phyloP scores from a whole-genome alignment of 768 basidiomycete species.

The Cystobasidium onofrii region DNA sequence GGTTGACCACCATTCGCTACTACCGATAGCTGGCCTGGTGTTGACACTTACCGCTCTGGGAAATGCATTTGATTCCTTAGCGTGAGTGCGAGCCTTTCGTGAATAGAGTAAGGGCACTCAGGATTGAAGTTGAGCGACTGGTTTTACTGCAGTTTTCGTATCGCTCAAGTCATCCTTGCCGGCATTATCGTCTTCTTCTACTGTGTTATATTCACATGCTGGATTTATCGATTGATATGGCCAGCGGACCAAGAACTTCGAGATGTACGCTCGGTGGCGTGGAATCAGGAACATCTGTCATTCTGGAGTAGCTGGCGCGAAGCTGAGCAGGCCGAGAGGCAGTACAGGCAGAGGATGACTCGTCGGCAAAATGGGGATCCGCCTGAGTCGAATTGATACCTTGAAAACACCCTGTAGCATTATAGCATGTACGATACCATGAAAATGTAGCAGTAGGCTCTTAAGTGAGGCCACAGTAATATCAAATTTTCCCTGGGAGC shows the following conservation, averaged over 20 bases:
- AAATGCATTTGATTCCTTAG: neutral
- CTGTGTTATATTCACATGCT: neutral
- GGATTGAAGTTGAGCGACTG: no score
- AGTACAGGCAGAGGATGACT: neutral
- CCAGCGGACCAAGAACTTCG: neutral
- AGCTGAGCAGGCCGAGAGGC: neutral
- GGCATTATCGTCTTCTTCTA: neutral
- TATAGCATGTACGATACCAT: no score
- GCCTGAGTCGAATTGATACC: neutral
- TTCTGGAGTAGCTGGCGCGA: conserved; percentile 18
- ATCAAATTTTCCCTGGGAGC: no score
- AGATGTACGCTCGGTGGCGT: neutral
- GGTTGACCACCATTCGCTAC: neutral
- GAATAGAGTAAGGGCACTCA: no score
- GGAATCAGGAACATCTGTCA: conserved; percentile 5
- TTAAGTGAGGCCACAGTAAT: no score
- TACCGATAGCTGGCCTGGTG: neutral
- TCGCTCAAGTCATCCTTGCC: neutral
- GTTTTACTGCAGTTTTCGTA: neutral
- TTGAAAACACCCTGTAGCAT: no score
- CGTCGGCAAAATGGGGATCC: neutral
- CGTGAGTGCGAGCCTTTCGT: neutral
- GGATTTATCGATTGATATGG: conserved; percentile 1
- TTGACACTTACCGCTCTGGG: neutral
- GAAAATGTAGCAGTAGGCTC: no score